Evolutionary conservation across 345 rosid genomes (phyloP), one percentile per base, ranked within the genome.

Genomic region (Noccaea caerulescens): DNA sequence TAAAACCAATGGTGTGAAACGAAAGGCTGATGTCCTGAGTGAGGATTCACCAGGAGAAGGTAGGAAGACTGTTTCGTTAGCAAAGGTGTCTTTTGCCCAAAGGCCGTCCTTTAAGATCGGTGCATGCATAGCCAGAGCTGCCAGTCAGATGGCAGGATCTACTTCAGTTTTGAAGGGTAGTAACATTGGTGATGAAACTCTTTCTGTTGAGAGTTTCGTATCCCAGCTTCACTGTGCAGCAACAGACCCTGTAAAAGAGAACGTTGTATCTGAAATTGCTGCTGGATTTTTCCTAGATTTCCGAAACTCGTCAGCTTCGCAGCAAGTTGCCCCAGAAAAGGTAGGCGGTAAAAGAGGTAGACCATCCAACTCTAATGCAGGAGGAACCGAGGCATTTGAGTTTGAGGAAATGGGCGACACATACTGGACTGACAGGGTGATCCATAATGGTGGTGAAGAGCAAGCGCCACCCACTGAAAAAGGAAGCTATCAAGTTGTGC

Each of bases 71-170:
- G 77, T 83, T 39, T 81, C 93, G 18, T 81, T 86, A 41, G 85
- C 96, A 1, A 90, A 85, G 80, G 87, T 83, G 14, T 83, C 86
- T 73, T 43, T 52, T 8, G 69, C 67, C 54, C 82, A 88, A 16
- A 87, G 81, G 78, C 88, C 95, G 7, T 88, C 97, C 57, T 93
- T 93, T 72, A 90, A 90, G 75, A 90, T 93, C 10, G 98, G 98
- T 25, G 97, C 84, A 46, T 82, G 98, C 80, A 88, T 93, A 66
- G 85, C 88, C 60, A 85, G 95, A 81, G 93, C 85, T 79, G 98
- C 97, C 0, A 93, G 93, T 83, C 96, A 87, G 77, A 83, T 93
- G 88, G 79, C 96, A 20, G 95, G 90, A 42, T 80, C 97, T 60
- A 81, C 90, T 3, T 79, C 85, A 77, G 81, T 85, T 42, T 37